These are phyloP conservation scores for Striga hermonthica DNA, from an alignment of 305 asterid species.

Conservation along the genomic window DNA sequence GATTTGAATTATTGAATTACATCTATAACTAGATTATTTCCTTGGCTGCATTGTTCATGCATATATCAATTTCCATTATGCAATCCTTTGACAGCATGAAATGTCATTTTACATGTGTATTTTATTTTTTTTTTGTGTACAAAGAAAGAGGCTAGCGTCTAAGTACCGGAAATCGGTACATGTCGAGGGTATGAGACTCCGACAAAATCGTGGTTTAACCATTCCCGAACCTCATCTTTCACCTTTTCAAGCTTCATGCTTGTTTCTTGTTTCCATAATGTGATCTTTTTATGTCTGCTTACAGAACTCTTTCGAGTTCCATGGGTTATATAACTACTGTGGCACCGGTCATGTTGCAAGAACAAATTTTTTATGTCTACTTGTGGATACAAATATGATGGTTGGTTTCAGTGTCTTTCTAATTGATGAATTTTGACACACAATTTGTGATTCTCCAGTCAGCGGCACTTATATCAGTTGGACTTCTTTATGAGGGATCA, in stretches of 20 bases:
- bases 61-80: neutral
- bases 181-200: neutral
- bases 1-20: conserved; percentile 23
- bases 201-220: neutral
- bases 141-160: too few relatives aligned
- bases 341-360: conserved; percentile 22
- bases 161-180: too few relatives aligned
- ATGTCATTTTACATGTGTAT: conserved; percentile 6
- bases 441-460: conserved; percentile 49
- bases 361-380: conserved; percentile 23
- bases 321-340: conserved; percentile 20
- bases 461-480: conserved; percentile 88
- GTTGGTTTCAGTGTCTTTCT: conserved; percentile 21
- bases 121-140: conserved; percentile 2
- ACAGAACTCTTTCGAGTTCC: conserved; percentile 9
- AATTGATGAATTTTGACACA: conserved; percentile 14
- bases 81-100: conserved; percentile 21
- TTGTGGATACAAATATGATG: conserved; percentile 21
- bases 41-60: conserved; percentile 14
- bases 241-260: conserved; percentile 24
- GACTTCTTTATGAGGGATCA: conserved; percentile 95
- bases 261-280: conserved; percentile 14
- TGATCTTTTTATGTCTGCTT: conserved; percentile 15
- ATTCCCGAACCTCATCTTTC: conserved; percentile 20
- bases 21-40: conserved; percentile 5